These are phyloP conservation scores for Botrytis cinerea DNA, from an alignment of 2,329 filamentous ascomycete species.

Conservation along the genomic window DNA sequence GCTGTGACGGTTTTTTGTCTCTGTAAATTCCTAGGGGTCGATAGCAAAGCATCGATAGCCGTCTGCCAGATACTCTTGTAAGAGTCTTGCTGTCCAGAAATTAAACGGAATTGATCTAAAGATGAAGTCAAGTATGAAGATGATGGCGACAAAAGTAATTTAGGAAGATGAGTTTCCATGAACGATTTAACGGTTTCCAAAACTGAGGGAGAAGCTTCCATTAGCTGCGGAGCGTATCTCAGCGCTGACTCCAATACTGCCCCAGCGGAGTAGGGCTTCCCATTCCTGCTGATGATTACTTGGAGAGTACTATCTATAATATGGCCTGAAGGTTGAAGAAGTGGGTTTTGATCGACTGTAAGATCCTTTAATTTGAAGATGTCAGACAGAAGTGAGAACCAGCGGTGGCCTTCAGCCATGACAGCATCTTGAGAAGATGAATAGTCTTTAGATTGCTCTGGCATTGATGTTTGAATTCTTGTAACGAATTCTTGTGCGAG, in stretches of 20 bases:
- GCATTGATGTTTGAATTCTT: slow-evolving; percentile 71
- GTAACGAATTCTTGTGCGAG: slow-evolving; percentile 64
- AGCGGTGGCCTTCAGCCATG: slow-evolving; percentile 65
- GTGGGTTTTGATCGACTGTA: slow-evolving; percentile 20
- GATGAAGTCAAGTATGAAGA: slow-evolving; percentile 65
- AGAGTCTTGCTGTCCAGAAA: slow-evolving; percentile 42
- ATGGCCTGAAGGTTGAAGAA: slow-evolving; percentile 28
- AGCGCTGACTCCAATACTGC: slow-evolving; percentile 57
- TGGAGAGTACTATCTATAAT: slow-evolving; percentile 46
- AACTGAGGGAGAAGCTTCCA: slow-evolving; percentile 47
- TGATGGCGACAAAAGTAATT: slow-evolving; percentile 68
- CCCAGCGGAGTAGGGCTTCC: slow-evolving; percentile 67
- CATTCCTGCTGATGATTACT: slow-evolving; percentile 55
- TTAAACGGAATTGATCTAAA: slow-evolving; percentile 57
- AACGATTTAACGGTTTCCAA: slow-evolving; percentile 51
- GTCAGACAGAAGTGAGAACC: slow-evolving; percentile 53
- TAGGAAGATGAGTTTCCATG: slow-evolving; percentile 55
- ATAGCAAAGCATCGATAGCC: slow-evolving; percentile 49
- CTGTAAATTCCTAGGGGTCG: slow-evolving; percentile 35
- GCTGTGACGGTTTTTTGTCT: slow-evolving; percentile 45
- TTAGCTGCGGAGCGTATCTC: slow-evolving; percentile 45
- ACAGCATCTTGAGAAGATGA: slow-evolving; percentile 69
- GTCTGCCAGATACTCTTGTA: slow-evolving; percentile 35
- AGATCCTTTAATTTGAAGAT: slow-evolving; percentile 42
- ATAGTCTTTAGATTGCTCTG: slow-evolving; percentile 79